These are phyloP conservation scores for Trypanosoma lewisi DNA, from an alignment of 208 protist genomes.

Conservation along the genomic window DNA sequence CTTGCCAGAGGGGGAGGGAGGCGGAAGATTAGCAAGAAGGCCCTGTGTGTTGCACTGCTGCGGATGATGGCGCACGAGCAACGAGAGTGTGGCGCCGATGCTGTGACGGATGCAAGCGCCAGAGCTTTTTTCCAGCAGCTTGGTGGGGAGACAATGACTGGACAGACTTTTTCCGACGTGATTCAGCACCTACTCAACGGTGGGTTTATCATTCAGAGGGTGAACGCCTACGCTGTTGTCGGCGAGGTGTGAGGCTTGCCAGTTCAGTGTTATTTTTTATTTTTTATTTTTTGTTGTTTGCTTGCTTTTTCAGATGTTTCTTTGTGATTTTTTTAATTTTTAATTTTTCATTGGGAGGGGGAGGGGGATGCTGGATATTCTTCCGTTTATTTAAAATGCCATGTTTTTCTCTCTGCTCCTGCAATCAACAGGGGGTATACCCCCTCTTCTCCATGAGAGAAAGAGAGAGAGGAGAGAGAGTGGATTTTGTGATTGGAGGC, in stretches of 20 bases:
- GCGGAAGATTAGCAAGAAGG: slow-evolving; percentile 21
- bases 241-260: slow-evolving; percentile 11
- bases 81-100: slow-evolving; percentile 10
- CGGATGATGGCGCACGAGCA: slow-evolving; percentile 30
- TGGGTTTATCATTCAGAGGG: slow-evolving; percentile 52
- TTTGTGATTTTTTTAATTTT: slow-evolving; percentile 23
- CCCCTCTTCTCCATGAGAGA: too few relatives aligned
- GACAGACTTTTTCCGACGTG: slow-evolving; percentile 45
- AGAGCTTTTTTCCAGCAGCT: slow-evolving; percentile 36
- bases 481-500: background rate
- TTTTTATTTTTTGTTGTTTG: slow-evolving; percentile 2
- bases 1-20: background rate
- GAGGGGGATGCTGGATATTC: background rate
- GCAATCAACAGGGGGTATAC: too few relatives aligned
- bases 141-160: slow-evolving; percentile 42
- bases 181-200: slow-evolving; percentile 58
- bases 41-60: slow-evolving; percentile 17
- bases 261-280: slow-evolving; percentile 8
- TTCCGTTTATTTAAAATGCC: background rate
- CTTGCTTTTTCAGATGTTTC: background rate
- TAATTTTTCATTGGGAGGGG: background rate
- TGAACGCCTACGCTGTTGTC: slow-evolving; percentile 42
- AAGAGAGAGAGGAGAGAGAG: background rate
- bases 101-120: slow-evolving; percentile 16
- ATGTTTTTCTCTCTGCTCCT: slow-evolving; percentile 6